Evolutionary conservation across 2,329 filamentous ascomycete species (phyloP), one percentile per base, ranked within the genome.

Genomic region (Talaromyces funiculosus): DNA sequence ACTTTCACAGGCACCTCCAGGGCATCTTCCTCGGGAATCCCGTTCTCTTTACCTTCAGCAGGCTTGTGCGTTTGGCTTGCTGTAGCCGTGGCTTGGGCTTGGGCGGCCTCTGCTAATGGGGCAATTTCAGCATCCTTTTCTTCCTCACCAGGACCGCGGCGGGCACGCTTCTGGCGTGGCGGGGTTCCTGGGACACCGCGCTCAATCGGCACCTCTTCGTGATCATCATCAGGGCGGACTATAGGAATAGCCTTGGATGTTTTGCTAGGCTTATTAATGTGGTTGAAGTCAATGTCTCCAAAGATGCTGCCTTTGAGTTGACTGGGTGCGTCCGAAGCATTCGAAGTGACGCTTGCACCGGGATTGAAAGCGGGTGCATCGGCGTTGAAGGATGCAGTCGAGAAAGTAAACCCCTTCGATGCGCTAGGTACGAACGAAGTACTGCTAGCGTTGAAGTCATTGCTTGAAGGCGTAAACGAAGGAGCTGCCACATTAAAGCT

Each of bases 241-340:
- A 96, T 95, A 0, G 92, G 89, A 59, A 96, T 84, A 9, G 91
- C 91, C 76, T 94, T 97, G 4, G 87, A 90, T 67, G 85, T 86
- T 75, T 89, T 91, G 0, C 77, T 73, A 6, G 87, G 83, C 68
- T 89, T 89, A 29, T 84, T 76, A 54, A 86, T 81, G 22, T 90
- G 86, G 14, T 82, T 80, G 33, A 81, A 73, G 59, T 80, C 83
- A 65, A 92, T 87, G 43, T 86, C 86, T 53, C 85, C 82, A 71
- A 92, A 91, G 66, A 92, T 90, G 57, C 75, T 79, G 24, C 71
- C 69, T 20, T 64, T 65, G 20, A 64, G 60, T 18, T 54, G 59
- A 26, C 64, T 63, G 49, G 68, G 64, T 38, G 66, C 63, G 22
- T 66, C 63, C 14, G 69, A 61, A 12, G 57, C 63, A 38, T 65